These are phyloP conservation scores for Silene uniflora DNA, from an alignment of 148 eudicot genomes.

Conservation along the genomic window DNA sequence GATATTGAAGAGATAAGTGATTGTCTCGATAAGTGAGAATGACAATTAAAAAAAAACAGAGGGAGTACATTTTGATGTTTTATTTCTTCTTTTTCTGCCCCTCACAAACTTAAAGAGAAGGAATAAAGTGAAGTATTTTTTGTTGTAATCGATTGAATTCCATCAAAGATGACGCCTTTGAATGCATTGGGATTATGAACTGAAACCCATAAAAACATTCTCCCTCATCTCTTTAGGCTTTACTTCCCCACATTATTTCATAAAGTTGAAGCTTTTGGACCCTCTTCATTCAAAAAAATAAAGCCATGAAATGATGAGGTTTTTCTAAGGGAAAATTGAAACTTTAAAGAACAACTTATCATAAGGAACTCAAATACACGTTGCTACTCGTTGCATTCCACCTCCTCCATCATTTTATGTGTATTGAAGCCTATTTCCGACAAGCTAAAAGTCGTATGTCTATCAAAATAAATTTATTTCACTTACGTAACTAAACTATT, in stretches of 20 bases:
- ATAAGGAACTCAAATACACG: slow-evolving; percentile 13
- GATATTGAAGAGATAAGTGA: too few relatives aligned
- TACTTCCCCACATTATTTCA: slow-evolving; percentile 33
- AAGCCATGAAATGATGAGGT: slow-evolving; percentile 20
- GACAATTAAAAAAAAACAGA: too few relatives aligned
- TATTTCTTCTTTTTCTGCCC: background rate
- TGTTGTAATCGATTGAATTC: slow-evolving; percentile 10
- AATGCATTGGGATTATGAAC: slow-evolving; percentile 48
- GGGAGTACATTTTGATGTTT: too few relatives aligned
- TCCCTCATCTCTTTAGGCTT: slow-evolving; percentile 12
- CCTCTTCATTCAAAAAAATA: slow-evolving; percentile 27
- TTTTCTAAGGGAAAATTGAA: background rate
- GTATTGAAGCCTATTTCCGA: too few relatives aligned
- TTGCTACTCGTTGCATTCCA: too few relatives aligned
- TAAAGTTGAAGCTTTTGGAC: slow-evolving; percentile 46
- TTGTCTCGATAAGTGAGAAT: too few relatives aligned
- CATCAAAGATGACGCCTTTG: slow-evolving; percentile 33
- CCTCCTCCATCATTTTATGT: too few relatives aligned
- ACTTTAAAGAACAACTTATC: background rate
- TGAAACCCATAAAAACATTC: slow-evolving; percentile 28
- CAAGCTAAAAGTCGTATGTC: too few relatives aligned
- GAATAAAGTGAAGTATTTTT: slow-evolving; percentile 25
- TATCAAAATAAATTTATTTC: too few relatives aligned
- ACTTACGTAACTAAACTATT: too few relatives aligned
- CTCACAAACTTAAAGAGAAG: slow-evolving; percentile 34